Evolutionary conservation across 140 eudicot genomes (phyloP), one percentile per base, ranked within the genome.

Genomic region (Flaveria floridana): DNA sequence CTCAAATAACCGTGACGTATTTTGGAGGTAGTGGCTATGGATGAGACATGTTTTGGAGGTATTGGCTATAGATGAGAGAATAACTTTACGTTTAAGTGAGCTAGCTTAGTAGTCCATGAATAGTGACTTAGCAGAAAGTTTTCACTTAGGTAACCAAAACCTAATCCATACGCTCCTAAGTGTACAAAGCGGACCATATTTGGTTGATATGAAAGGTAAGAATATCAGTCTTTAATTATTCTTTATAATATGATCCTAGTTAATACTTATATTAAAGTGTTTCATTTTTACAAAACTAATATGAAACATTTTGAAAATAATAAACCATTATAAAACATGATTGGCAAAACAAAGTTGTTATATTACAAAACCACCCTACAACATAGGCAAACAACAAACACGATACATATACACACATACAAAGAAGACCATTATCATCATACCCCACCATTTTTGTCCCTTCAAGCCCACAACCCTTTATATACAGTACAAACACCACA

Each of bases 371-470:
- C 55, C 55, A 48, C 55, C 55, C 16, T 48, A 48, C 55, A 44
- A 44, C 50, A 10, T 44, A 44, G 13, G 15, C n/a, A 47, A 59
- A 34, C 51, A 19, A 37, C 6, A 30, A 53, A 72, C 64, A 47
- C 59, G 10, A 41, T 2, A 19, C 19, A 34, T 23, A 25, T 7
- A 16, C 56, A 73, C 69, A 16, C 69, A 16, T 71, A 56, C 16
- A 48, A 48, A 70, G 63, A 53, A 13, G 74, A 72, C 68, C 3
- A 63, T 9, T 79, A 18, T 53, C 14, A 23, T 39, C 21, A 79
- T 23, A 65, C 69, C 82, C 82, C 74, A 79, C 74, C 41, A 64
- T 16, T 53, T 65, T 79, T 79, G 78, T 79, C 82, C 1, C 47
- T 64, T 68, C 51, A 3, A 48, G 28, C 66, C 66, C 26, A 2